Percentiles rank a stretch among this genome's conserved stretches.
Evolutionary conservation across 768 basidiomycete genomes (phyloP).

Genomic region (Amanita rubescens): DNA sequence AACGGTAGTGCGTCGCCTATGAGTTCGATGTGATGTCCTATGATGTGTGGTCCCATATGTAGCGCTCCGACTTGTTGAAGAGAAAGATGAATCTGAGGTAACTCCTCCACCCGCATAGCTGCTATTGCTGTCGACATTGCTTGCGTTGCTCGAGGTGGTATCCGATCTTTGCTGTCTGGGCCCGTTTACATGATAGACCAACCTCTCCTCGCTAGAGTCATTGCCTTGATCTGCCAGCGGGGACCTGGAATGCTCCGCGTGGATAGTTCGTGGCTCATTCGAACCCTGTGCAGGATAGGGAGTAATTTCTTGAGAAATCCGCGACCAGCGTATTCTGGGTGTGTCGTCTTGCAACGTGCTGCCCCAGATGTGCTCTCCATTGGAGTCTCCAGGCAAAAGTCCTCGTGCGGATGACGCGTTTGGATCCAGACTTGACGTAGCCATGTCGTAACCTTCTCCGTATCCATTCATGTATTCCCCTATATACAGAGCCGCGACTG

Average conservation of each 20-base stretch:
- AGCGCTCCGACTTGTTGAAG: not conserved
- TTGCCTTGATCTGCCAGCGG: not conserved
- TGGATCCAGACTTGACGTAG: not conserved
- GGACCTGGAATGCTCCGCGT: not conserved
- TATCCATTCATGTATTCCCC: constrained; percentile 20
- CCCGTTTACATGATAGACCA: constrained; percentile 2
- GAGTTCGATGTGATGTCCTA: not conserved
- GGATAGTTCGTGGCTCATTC: not conserved
- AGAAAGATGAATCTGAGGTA: no score
- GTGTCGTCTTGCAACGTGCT: not conserved
- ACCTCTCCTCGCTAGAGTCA: constrained; percentile 3
- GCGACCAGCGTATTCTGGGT: not conserved
- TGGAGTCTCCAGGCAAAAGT: not conserved
- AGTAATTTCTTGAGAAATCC: not conserved
- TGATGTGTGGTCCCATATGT: not conserved
- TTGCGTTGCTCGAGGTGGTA: not conserved
- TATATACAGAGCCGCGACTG: constrained; percentile 16
- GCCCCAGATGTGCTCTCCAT: not conserved
- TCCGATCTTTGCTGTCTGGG: not conserved
- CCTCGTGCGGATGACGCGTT: not conserved
- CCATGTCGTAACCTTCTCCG: constrained; percentile 16
- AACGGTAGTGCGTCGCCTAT: not conserved
- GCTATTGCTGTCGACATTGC: not conserved
- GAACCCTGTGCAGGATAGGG: not conserved
- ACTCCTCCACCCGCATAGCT: no score